phyloP scores from a whole-genome alignment of 2,329 filamentous ascomycete genomes.

The Alternaria arborescens region DNA sequence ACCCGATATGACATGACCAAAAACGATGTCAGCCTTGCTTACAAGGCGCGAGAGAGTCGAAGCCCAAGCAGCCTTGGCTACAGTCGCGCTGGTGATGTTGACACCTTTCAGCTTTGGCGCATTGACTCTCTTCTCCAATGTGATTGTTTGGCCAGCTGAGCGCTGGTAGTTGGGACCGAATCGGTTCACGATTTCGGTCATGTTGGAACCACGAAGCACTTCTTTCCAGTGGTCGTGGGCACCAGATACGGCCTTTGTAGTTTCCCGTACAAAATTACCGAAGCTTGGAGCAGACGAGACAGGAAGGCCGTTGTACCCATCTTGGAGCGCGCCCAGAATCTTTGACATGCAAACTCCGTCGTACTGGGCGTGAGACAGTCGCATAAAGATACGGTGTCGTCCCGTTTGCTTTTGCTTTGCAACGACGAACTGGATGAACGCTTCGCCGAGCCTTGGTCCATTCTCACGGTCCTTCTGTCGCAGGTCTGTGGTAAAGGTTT shows the following conservation, averaged over 20 bases:
- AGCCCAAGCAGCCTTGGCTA: conserved; percentile 60
- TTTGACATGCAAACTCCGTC: conserved; percentile 45
- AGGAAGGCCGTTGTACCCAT: conserved; percentile 44
- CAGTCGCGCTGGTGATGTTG: conserved; percentile 53
- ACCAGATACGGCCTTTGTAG: conserved; percentile 38
- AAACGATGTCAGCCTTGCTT: conserved; percentile 52
- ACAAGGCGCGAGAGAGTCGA: conserved; percentile 51
- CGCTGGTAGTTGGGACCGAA: conserved; percentile 46
- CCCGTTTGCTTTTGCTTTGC: conserved; percentile 43
- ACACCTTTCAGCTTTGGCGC: conserved; percentile 32
- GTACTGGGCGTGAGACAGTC: conserved; percentile 48
- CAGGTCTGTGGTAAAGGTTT: conserved; percentile 40
- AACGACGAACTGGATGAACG: conserved; percentile 44
- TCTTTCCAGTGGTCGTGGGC: conserved; percentile 46
- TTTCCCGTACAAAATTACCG: conserved; percentile 41
- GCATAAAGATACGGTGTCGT: conserved; percentile 43
- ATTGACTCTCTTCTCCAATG: conserved; percentile 36
- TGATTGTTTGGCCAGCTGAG: conserved; percentile 40
- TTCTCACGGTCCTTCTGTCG: conserved; percentile 41
- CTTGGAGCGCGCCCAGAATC: conserved; percentile 40
- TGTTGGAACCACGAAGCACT: conserved; percentile 42
- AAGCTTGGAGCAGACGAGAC: conserved; percentile 45
- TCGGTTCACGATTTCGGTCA: conserved; percentile 46
- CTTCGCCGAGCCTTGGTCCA: conserved; percentile 41
- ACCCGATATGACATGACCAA: conserved; percentile 54